phyloP scores from a whole-genome alignment of 441 rosid species.

The Syzygium syzygioides region DNA sequence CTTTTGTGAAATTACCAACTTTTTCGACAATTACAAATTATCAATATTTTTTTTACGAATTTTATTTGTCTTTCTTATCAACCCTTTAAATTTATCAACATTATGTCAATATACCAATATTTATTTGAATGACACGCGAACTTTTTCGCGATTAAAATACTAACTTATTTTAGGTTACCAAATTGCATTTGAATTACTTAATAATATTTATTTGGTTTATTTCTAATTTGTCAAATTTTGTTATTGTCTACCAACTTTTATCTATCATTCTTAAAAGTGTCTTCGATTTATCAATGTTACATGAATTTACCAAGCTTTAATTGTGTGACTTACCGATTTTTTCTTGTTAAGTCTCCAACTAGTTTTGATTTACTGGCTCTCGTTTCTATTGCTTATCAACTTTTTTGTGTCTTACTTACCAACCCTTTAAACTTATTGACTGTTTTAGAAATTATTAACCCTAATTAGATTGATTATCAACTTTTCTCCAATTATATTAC shows the following conservation, averaged over 20 bases:
- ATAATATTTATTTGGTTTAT: not conserved
- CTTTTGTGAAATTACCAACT: not conserved
- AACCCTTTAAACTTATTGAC: accelerated
- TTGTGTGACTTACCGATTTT: not conserved
- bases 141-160: not conserved
- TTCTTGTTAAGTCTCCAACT: not conserved
- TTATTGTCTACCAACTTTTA: not conserved
- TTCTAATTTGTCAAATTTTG: not conserved
- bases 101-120: not conserved
- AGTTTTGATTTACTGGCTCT: not conserved
- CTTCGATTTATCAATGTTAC: not conserved
- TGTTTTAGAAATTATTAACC: not conserved
- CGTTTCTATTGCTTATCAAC: not conserved
- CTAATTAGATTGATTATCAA: not conserved
- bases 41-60: not conserved
- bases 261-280: not conserved
- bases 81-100: not conserved
- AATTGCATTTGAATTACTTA: not conserved
- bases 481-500: not conserved
- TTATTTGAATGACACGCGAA: not conserved
- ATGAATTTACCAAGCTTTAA: not conserved
- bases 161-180: not conserved
- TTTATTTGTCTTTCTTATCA: not conserved
- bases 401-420: not conserved
- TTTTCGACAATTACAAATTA: not conserved